phyloP scores from a whole-genome alignment of 306 rosid genomes.

The Luffa aegyptiaca region DNA sequence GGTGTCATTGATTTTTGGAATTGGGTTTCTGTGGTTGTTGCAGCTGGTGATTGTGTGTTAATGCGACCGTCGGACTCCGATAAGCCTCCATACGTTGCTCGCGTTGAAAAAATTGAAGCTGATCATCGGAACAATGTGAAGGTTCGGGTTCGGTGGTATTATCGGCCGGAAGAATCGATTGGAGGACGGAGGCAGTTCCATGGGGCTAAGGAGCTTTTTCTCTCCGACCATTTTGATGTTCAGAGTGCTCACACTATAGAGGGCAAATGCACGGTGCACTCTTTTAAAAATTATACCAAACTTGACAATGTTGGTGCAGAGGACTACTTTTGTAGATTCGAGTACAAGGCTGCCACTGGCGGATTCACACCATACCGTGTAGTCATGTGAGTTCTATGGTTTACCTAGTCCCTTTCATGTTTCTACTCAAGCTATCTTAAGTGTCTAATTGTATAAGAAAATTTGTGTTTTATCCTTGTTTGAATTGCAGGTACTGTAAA shows the following conservation, averaged over 20 bases:
- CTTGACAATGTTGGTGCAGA: conserved; percentile 60
- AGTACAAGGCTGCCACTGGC: conserved; percentile 59
- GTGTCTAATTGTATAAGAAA: not conserved
- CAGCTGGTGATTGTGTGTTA: conserved; percentile 51
- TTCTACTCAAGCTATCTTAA: not conserved
- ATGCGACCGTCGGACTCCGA: conserved; percentile 56
- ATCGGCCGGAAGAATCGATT: conserved; percentile 52
- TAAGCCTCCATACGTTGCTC: conserved; percentile 51
- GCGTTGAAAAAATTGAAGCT: conserved; percentile 49
- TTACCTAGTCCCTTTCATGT: not conserved
- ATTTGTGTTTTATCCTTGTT: not conserved
- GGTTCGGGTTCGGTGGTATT: conserved; percentile 55
- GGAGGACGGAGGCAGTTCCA: conserved; percentile 60
- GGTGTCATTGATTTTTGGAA: conserved; percentile 4
- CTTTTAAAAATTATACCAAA: conserved; percentile 57
- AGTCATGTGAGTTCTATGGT: conserved; percentile 38
- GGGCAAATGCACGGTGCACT: conserved; percentile 51
- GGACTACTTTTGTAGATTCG: conserved; percentile 49
- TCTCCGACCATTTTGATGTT: conserved; percentile 50
- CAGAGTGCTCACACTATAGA: conserved; percentile 63
- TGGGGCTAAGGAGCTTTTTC: conserved; percentile 50
- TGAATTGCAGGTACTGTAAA: conserved; percentile 46
- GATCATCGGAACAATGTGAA: conserved; percentile 46
- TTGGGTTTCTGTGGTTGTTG: conserved; percentile 5
- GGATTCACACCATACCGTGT: conserved; percentile 59